Percentiles rank a stretch among this genome's conserved stretches.
Conservation (phyloP, 495 filamentous ascomycete genomes). For the Talaromyces nanjingensis region DNA sequence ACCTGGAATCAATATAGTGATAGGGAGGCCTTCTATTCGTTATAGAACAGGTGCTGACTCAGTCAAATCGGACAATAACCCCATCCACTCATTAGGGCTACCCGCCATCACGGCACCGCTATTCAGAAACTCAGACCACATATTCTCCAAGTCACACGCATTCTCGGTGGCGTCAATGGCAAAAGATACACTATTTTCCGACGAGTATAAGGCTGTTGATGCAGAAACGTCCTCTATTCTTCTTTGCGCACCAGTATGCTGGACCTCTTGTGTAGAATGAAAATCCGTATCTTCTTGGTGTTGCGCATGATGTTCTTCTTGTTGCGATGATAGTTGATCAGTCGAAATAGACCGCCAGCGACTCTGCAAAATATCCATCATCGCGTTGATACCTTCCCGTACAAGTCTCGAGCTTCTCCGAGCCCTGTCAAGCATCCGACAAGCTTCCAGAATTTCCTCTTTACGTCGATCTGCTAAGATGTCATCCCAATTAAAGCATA, state of each 20-base stretch:
- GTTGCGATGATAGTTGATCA: background rate
- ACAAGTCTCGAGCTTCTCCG: constrained; percentile 24
- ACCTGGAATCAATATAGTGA: no score
- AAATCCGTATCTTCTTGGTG: background rate
- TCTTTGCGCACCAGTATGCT: background rate
- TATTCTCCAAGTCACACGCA: background rate
- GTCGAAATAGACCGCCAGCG: constrained; percentile 19
- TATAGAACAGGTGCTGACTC: constrained; percentile 11
- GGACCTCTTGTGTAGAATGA: background rate
- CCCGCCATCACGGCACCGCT: constrained; percentile 18
- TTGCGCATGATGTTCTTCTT: background rate
- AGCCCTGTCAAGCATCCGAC: constrained; percentile 36
- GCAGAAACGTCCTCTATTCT: background rate
- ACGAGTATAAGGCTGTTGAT: background rate
- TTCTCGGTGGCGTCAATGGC: background rate
- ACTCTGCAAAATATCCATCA: constrained; percentile 30
- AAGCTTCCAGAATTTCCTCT: constrained; percentile 35
- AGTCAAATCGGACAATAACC: constrained; percentile 27
- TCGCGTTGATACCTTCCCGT: constrained; percentile 25
- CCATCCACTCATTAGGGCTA: constrained; percentile 25
- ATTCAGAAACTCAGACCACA: constrained; percentile 23
- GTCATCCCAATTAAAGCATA: constrained; percentile 40
- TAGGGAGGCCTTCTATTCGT: no score
- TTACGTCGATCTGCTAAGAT: constrained; percentile 31
- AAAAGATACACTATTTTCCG: background rate